These are phyloP conservation scores for Calonectria leucothoes DNA, from an alignment of 2,329 filamentous ascomycete species.

Conservation along the genomic window DNA sequence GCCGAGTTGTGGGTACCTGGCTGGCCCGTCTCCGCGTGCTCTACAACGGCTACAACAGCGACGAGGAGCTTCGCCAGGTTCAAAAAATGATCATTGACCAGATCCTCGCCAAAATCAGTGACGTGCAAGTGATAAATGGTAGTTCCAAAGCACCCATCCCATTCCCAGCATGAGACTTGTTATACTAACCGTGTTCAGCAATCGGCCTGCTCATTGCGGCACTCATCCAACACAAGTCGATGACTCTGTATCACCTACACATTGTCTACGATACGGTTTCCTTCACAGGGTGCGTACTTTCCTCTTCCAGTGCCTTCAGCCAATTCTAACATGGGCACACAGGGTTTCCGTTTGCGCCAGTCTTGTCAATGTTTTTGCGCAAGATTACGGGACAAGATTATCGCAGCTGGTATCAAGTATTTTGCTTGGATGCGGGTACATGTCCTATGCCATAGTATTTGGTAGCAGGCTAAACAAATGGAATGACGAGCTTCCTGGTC, in stretches of 20 bases:
- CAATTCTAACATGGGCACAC: neutral
- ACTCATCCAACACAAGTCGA: neutral
- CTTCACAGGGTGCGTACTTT: neutral
- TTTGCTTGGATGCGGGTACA: neutral
- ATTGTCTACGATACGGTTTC: neutral
- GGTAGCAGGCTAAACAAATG: neutral
- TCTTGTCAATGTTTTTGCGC: neutral
- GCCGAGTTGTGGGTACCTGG: neutral
- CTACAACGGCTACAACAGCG: neutral
- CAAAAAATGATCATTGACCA: neutral
- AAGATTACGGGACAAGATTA: neutral
- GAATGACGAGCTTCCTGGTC: neutral
- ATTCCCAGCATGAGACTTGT: too few species aligned
- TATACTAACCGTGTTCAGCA: neutral
- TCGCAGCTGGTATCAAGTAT: neutral
- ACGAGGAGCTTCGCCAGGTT: neutral
- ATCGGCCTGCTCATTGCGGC: neutral
- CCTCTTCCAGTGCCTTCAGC: neutral
- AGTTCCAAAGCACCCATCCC: neutral
- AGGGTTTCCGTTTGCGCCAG: neutral
- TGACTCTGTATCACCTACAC: neutral
- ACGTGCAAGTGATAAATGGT: slow-evolving; percentile 1
- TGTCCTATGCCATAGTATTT: neutral
- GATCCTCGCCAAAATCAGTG: neutral
- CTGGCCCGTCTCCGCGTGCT: neutral